These are phyloP conservation scores for Aspergillus nanangensis DNA, from an alignment of 495 filamentous ascomycete genomes.

Conservation along the genomic window DNA sequence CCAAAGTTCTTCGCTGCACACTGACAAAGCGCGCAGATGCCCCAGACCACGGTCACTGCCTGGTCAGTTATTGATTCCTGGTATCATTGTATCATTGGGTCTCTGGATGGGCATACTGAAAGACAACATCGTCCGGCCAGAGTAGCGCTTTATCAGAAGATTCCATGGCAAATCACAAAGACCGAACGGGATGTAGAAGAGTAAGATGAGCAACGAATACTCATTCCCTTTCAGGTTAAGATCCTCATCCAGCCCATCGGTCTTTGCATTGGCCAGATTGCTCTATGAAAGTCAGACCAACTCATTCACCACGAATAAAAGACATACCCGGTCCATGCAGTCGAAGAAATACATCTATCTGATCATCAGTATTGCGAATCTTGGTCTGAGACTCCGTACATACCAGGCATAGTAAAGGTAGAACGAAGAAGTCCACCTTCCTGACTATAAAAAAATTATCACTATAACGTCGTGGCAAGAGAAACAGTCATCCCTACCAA, in stretches of 20 bases:
- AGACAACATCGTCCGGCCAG: slow-evolving; percentile 41
- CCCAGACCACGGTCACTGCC: slow-evolving; percentile 46
- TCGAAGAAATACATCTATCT: slow-evolving; percentile 56
- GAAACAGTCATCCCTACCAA: slow-evolving; percentile 8
- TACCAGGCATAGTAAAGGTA: slow-evolving; percentile 31
- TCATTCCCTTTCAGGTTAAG: slow-evolving; percentile 53
- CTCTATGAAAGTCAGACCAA: slow-evolving; percentile 24
- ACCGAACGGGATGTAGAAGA: slow-evolving; percentile 74
- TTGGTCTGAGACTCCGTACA: background rate
- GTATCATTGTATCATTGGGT: no score
- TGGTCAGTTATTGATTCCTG: slow-evolving; percentile 24
- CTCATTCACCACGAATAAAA: background rate
- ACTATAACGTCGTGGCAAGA: background rate
- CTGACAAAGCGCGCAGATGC: slow-evolving; percentile 31
- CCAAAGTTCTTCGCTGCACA: slow-evolving; percentile 50
- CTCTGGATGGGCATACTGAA: slow-evolving; percentile 33
- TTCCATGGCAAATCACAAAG: slow-evolving; percentile 56
- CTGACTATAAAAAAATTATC: slow-evolving; percentile 8
- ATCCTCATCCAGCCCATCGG: slow-evolving; percentile 48
- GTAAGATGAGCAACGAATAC: slow-evolving; percentile 62
- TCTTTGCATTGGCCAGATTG: slow-evolving; percentile 63
- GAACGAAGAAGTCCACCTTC: slow-evolving; percentile 27
- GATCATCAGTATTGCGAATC: background rate
- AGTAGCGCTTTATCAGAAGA: slow-evolving; percentile 56
- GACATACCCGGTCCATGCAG: slow-evolving; percentile 54